Percentiles rank a stretch among this genome's conserved stretches.
Evolutionary conservation across 768 basidiomycete genomes (phyloP).

Genomic region (Gyrodon lividus): DNA sequence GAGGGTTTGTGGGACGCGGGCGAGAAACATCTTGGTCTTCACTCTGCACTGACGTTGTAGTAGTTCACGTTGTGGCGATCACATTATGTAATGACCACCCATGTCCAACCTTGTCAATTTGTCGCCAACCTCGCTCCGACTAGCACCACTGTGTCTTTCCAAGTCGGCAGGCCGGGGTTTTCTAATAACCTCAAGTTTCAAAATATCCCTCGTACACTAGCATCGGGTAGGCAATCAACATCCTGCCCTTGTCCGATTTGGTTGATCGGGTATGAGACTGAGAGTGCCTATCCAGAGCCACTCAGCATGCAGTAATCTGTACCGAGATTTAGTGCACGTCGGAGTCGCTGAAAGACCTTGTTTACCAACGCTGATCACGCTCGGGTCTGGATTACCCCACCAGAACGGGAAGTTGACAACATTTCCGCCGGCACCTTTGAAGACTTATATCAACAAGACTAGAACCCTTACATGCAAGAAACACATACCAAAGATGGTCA

Average conservation of each 20-base stretch:
- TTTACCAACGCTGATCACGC: conserved; percentile 13
- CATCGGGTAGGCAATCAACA: too few relatives aligned
- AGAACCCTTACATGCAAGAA: neutral
- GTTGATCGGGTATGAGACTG: too few relatives aligned
- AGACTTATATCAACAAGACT: conserved; percentile 18
- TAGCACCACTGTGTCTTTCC: conserved; percentile 44
- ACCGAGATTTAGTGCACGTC: neutral
- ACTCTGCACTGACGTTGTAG: too few relatives aligned
- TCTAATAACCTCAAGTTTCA: too few relatives aligned
- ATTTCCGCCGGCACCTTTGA: conserved; percentile 40
- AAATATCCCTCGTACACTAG: too few relatives aligned
- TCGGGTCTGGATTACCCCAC: conserved; percentile 36
- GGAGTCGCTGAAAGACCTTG: neutral
- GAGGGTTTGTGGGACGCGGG: too few relatives aligned
- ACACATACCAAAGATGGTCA: conserved; percentile 30
- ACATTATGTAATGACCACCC: too few relatives aligned
- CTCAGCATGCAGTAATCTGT: conserved; percentile 8
- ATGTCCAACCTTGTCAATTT: conserved; percentile 56
- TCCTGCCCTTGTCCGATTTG: too few relatives aligned
- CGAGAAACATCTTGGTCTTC: too few relatives aligned
- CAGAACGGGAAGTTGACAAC: conserved; percentile 45
- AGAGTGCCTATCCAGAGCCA: too few relatives aligned
- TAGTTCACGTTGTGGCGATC: too few relatives aligned
- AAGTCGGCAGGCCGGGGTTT: conserved; percentile 37
- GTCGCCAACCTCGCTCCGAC: conserved; percentile 40